These are phyloP conservation scores for Sphagnum contortum DNA, from an alignment of 225 moss, liverwort and hornwort genomes.

Conservation along the genomic window DNA sequence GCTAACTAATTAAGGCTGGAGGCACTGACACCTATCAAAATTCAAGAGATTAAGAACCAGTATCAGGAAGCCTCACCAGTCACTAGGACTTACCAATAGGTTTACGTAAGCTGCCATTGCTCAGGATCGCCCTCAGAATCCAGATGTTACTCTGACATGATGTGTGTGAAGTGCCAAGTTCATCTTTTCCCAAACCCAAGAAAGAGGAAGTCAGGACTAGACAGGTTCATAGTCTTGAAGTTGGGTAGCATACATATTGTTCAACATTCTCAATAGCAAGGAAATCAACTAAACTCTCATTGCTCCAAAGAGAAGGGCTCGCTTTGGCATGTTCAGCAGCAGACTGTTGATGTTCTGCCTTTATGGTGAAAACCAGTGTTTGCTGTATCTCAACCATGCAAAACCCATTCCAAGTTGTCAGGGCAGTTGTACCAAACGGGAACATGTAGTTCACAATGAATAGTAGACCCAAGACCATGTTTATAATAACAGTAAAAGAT, in stretches of 20 bases:
- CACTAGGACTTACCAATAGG: too few species aligned
- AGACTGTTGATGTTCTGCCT: constrained; percentile 26
- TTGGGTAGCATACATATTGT: background rate
- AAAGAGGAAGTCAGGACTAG: background rate
- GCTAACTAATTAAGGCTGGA: constrained; percentile 55
- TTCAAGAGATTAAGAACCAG: too few species aligned
- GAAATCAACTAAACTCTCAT: background rate
- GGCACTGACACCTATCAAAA: constrained; percentile 38
- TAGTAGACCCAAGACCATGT: too few species aligned
- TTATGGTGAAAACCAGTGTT: constrained; percentile 22
- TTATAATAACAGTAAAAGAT: too few species aligned
- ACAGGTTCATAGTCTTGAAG: background rate
- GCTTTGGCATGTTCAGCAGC: constrained; percentile 33
- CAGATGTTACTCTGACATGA: too few species aligned
- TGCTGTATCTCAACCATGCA: constrained; percentile 26
- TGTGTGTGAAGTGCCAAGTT: too few species aligned
- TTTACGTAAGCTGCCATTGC: too few species aligned
- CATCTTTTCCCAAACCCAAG: background rate
- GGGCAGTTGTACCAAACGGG: too few species aligned
- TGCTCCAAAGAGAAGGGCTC: background rate
- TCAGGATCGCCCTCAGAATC: too few species aligned
- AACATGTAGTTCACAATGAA: too few species aligned
- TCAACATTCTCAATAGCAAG: too few species aligned
- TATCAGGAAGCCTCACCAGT: too few species aligned
- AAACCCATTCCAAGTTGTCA: constrained; percentile 28